These are phyloP conservation scores for Pseudonitzschia pungens DNA, from an alignment of 108 stramenopile genomes.

Conservation along the genomic window DNA sequence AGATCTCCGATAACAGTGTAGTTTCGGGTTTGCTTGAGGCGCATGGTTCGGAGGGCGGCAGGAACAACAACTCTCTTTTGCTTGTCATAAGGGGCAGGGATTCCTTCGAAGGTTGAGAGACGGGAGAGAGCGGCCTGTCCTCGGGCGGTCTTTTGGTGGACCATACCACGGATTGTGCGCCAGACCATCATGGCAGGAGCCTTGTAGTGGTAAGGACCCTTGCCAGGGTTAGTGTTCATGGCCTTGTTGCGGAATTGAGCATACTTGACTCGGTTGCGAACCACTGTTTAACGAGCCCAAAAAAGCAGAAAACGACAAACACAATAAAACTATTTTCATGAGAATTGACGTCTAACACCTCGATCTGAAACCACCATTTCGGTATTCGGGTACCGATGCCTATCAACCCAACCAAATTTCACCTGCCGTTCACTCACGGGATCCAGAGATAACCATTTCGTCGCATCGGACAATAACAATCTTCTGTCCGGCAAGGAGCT, in stretches of 20 bases:
- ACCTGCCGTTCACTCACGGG: slow-evolving; percentile 57
- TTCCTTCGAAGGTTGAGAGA: slow-evolving; percentile 98
- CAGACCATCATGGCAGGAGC: slow-evolving; percentile 95
- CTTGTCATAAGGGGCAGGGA: slow-evolving; percentile 98
- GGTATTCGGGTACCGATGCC: not conserved
- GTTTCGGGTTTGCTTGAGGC: slow-evolving; percentile 88
- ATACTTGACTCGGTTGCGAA: slow-evolving; percentile 96
- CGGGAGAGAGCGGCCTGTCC: slow-evolving; percentile 93
- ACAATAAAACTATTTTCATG: not conserved
- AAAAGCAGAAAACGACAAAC: not conserved
- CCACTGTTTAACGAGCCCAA: slow-evolving; percentile 36
- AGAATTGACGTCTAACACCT: not conserved
- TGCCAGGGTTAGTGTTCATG: slow-evolving; percentile 97
- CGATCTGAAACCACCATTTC: not conserved
- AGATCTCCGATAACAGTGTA: slow-evolving; percentile 95
- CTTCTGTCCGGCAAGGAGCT: slow-evolving; percentile 97
- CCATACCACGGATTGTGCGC: slow-evolving; percentile 99
- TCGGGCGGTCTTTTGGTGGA: slow-evolving; percentile 96
- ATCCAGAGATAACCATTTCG: slow-evolving; percentile 95
- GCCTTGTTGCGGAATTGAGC: slow-evolving; percentile 95
- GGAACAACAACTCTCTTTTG: slow-evolving; percentile 99
- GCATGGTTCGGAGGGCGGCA: slow-evolving; percentile 93
- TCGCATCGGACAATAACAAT: slow-evolving; percentile 98
- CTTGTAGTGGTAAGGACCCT: slow-evolving; percentile 98
- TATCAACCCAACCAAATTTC: not conserved